Conservation (phyloP, 148 eudicot genomes). For the Fallopia convolvulus region DNA sequence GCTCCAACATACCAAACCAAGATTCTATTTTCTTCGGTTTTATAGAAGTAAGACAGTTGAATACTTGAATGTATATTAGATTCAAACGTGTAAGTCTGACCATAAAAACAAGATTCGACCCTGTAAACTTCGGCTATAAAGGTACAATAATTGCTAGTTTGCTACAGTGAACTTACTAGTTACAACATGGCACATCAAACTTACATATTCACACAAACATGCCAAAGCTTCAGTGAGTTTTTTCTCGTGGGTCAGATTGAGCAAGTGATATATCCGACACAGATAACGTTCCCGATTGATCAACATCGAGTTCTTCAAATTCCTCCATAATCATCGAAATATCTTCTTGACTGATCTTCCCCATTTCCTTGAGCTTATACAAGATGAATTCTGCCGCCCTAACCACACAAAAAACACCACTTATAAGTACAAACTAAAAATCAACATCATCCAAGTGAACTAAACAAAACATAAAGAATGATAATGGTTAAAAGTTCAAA, state of each 20-base stretch:
- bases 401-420: not conserved
- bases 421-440: not conserved
- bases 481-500: not conserved
- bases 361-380: constrained; percentile 78
- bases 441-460: not conserved
- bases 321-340: constrained; percentile 45
- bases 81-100: not conserved
- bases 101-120: not conserved
- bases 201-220: not conserved
- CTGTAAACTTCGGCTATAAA: not conserved
- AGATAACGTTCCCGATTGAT: constrained; percentile 71
- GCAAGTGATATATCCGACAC: constrained; percentile 50
- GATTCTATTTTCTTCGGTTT: no score
- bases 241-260: constrained; percentile 29
- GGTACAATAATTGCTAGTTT: not conserved
- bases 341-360: constrained; percentile 68
- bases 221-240: not conserved
- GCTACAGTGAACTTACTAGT: not conserved
- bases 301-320: constrained; percentile 73
- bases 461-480: not conserved
- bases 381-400: constrained; percentile 77
- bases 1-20: no score
- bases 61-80: not conserved
- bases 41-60: no score
- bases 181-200: not conserved